Conservation (phyloP, 1,139 yeast species). For the Tardiomyces blankii region DNA sequence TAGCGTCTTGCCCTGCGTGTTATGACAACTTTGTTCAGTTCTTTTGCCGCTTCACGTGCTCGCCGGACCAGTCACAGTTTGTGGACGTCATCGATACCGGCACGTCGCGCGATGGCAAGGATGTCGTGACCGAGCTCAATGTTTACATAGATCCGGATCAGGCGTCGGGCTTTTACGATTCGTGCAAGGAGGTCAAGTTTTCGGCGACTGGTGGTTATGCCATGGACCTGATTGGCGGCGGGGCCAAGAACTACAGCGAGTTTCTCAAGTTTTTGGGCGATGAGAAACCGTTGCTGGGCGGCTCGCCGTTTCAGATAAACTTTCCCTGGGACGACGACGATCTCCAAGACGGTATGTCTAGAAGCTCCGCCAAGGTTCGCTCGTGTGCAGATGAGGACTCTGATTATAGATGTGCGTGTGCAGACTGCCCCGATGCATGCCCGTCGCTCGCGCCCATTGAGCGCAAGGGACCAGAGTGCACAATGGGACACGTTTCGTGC, state of each 20-base stretch:
- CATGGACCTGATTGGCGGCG: conserved; percentile 96
- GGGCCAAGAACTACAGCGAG: conserved; percentile 61
- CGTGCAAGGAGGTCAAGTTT: conserved; percentile 84
- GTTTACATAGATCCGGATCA: conserved; percentile 48
- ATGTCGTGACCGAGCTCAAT: conserved; percentile 60
- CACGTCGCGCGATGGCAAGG: conserved; percentile 42
- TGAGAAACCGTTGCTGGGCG: conserved; percentile 86
- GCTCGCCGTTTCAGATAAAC: conserved; percentile 91
- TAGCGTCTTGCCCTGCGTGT: conserved; percentile 94
- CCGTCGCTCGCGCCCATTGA: conserved; percentile 39
- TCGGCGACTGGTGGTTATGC: conserved; percentile 94
- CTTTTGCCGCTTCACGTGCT: conserved; percentile 85
- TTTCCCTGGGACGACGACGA: conserved; percentile 40
- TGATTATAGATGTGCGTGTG: conserved; percentile 57
- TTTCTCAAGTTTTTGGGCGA: conserved; percentile 88
- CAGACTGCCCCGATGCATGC: conserved; percentile 78
- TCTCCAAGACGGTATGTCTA: conserved; percentile 19
- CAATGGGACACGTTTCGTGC: conserved; percentile 57
- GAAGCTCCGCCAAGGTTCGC: conserved; percentile 30
- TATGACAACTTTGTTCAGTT: conserved; percentile 71
- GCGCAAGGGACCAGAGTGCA: conserved; percentile 29
- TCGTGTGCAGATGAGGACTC: conserved; percentile 49
- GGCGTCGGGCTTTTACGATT: conserved; percentile 61
- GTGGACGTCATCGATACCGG: conserved; percentile 52
- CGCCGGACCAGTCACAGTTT: conserved; percentile 71